Conservation (phyloP, 2,329 filamentous ascomycete genomes). For the Colletotrichum limetticola region DNA sequence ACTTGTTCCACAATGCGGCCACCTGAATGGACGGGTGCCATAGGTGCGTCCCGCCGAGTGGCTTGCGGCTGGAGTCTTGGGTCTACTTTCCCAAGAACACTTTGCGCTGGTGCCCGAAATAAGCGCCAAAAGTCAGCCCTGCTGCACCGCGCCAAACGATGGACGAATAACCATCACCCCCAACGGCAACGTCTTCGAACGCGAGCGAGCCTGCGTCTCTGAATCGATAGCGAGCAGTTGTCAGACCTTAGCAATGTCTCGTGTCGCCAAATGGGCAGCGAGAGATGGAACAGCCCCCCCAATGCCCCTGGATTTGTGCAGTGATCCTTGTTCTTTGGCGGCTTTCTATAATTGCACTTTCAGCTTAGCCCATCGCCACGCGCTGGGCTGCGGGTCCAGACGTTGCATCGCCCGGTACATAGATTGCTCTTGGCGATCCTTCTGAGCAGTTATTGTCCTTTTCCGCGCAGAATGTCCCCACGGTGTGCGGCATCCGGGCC, state of each 20-base stretch:
- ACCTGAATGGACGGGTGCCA: background rate
- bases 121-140: background rate
- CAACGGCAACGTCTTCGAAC: background rate
- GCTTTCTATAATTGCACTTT: constrained; percentile 23
- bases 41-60: background rate
- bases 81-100: no score
- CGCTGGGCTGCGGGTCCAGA: constrained; percentile 15
- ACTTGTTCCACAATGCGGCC: background rate
- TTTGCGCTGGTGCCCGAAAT: background rate
- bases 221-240: constrained; percentile 14
- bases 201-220: background rate
- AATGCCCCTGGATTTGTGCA: constrained; percentile 21
- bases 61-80: background rate
- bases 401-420: constrained; percentile 23
- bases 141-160: background rate
- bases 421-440: constrained; percentile 25
- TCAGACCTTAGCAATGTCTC: background rate
- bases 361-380: constrained; percentile 27
- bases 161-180: background rate
- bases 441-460: constrained; percentile 16
- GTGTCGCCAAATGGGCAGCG: constrained; percentile 6
- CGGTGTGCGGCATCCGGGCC: constrained; percentile 8
- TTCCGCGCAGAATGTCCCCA: constrained; percentile 7
- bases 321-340: constrained; percentile 9
- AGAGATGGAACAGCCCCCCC: constrained; percentile 5